phyloP scores from a whole-genome alignment of 1,139 yeast genomes.

The Kodamaea fungicola region DNA sequence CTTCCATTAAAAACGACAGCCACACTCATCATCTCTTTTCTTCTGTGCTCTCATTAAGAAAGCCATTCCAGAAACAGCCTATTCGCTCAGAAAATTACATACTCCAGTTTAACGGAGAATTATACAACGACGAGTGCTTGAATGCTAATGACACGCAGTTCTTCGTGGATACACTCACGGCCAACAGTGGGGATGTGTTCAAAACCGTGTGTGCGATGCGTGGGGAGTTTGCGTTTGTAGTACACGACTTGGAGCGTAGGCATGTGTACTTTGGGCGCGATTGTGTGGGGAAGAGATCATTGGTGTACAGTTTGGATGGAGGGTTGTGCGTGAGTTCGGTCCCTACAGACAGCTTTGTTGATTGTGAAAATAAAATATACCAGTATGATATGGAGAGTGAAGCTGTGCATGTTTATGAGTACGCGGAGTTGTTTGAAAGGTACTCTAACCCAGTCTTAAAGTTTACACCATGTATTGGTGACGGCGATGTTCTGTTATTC shows the following conservation, averaged over 20 bases:
- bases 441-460: neutral
- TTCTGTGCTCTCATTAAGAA: conserved; percentile 74
- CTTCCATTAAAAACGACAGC: conserved; percentile 10
- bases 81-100: conserved; percentile 20
- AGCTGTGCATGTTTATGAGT: conserved; percentile 12
- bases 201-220: conserved; percentile 38
- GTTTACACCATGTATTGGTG: conserved; percentile 2
- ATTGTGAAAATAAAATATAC: conserved; percentile 52
- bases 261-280: conserved; percentile 80
- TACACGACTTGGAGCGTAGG: conserved; percentile 35
- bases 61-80: conserved; percentile 79
- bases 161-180: conserved; percentile 19
- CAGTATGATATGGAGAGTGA: conserved; percentile 19
- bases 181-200: conserved; percentile 20
- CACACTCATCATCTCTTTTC: conserved; percentile 42
- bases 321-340: conserved; percentile 49
- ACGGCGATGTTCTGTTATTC: neutral
- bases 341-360: conserved; percentile 34
- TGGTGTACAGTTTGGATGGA: conserved; percentile 40
- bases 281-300: conserved; percentile 72
- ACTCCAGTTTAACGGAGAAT: conserved; percentile 85
- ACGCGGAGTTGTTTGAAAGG: conserved; percentile 4
- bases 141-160: conserved; percentile 33
- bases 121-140: conserved; percentile 58
- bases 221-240: conserved; percentile 81